A percentile compares a stretch with the other conserved stretches of the same genome.
Evolutionary conservation across 176 grass and related monocot genomes (phyloP).

Genomic region (Dactylis glomerata): DNA sequence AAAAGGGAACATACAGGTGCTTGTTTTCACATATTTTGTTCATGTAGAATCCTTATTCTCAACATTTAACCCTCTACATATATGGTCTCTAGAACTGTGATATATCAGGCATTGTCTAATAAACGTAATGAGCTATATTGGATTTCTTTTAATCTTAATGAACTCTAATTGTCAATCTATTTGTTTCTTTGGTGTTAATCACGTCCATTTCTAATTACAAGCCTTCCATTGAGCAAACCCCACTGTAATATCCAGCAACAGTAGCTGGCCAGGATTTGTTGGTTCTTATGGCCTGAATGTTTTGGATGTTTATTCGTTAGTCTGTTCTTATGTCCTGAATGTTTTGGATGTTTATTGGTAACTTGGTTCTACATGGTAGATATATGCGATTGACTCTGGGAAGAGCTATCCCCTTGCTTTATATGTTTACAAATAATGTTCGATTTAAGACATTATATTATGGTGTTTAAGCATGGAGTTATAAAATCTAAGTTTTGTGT

Average conservation of each 20-base stretch:
- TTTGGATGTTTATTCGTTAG: neutral
- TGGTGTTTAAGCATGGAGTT: conserved; percentile 3
- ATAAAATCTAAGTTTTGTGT: neutral
- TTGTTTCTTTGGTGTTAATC: neutral
- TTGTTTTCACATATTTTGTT: conserved; percentile 7
- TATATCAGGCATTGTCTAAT: conserved; percentile 6
- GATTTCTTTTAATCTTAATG: neutral
- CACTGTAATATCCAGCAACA: conserved; percentile 8
- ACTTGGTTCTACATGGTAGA: neutral
- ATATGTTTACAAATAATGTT: conserved; percentile 5
- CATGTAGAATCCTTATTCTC: conserved; percentile 2
- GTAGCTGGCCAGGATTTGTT: neutral
- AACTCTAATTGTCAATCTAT: neutral
- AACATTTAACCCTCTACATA: neutral
- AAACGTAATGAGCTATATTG: conserved; percentile 7
- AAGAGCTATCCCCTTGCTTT: neutral
- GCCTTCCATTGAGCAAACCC: neutral
- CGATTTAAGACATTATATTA: neutral
- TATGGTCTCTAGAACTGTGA: neutral
- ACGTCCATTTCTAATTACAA: neutral
- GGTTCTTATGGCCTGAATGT: neutral
- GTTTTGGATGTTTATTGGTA: neutral
- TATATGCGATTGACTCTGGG: neutral
- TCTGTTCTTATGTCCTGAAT: neutral
- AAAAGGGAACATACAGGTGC: conserved; percentile 82